Base-by-base conservation (phyloP, 306 rosid genomes). In the Ochetophila trinervis region DNA sequence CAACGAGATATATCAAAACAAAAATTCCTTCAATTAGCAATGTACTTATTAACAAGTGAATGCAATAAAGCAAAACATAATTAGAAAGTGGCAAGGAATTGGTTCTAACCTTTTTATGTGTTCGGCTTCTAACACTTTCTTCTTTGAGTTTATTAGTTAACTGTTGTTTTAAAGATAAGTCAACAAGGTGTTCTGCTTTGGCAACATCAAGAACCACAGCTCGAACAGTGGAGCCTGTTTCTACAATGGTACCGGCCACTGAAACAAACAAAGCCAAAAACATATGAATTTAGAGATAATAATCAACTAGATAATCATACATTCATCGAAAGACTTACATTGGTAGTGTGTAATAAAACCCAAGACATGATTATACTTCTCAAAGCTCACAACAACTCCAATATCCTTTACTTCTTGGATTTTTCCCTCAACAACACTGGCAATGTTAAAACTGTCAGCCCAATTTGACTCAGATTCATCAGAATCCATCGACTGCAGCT, bases 121-220 rank as follows among this genome's bases (percentile, higher is more conserved):
- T 72, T 72, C 59, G 69, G 75, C 73, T 72, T 59, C 14, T 70
- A 65, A 85, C 81, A 66, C 79, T 81, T 60, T 67, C 72, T 65
- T 71, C 91, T 67, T 68, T 75, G 21, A 67, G 34, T 68, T 71
- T 81, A 61, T 73, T 68, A 52, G 78, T 49, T 69, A 93, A 76
- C 78, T 87, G 94, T 32, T 86, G 74, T 65, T 79, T 90, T 53
- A 93, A 76, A 21, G 96, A 84, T 72, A 90, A 78, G 62, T 93
- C 99, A 61, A 93, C 91, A 62, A 90, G 84, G 62, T 62, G 73
- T 45, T 93, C 99, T 24, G 84, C 77, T 79, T 66, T 84, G n/a
- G 88, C 83, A 72, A 93, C 82, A 74, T 93, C 99, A 61, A 93
- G 96, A 76, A 93, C 97, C 55, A 76, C 78, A 4, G 99, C 96